These are phyloP conservation scores for Paspalum notatum DNA, from an alignment of 176 grass and related monocot genomes.

Conservation along the genomic window DNA sequence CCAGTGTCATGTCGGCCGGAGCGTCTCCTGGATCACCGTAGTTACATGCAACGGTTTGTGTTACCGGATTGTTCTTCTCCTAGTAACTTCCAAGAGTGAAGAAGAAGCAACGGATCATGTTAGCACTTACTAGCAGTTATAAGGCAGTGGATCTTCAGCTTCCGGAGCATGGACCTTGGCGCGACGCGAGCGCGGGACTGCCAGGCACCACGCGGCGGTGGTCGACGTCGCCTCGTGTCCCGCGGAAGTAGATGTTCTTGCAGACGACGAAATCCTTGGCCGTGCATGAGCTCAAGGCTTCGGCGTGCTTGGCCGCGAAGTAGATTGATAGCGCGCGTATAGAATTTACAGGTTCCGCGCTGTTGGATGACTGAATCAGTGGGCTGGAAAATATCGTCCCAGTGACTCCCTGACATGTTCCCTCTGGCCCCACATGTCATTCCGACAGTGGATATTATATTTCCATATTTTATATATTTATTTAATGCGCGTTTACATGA, in stretches of 20 bases:
- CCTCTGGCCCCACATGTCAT: too few relatives aligned
- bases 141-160: slow-evolving; percentile 20
- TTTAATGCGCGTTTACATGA: too few relatives aligned
- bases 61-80: slow-evolving; percentile 72
- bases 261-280: slow-evolving; percentile 69
- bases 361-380: too few relatives aligned
- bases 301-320: slow-evolving; percentile 48
- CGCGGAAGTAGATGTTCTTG: slow-evolving; percentile 85
- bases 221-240: slow-evolving; percentile 67
- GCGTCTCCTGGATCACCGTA: slow-evolving; percentile 50
- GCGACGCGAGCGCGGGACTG: slow-evolving; percentile 50
- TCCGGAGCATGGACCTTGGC: too few relatives aligned
- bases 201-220: slow-evolving; percentile 73
- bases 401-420: too few relatives aligned
- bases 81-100: too few relatives aligned
- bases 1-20: slow-evolving; percentile 53
- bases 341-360: slow-evolving; percentile 64
- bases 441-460: too few relatives aligned
- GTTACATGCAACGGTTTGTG: slow-evolving; percentile 91
- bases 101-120: slow-evolving; percentile 63
- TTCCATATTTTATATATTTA: too few relatives aligned
- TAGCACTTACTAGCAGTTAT: slow-evolving; percentile 26
- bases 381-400: too few relatives aligned
- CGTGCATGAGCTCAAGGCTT: slow-evolving; percentile 2
- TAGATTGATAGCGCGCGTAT: too few relatives aligned